phyloP scores from a whole-genome alignment of 805 yeast genomes.

The Yarrowia bubula region DNA sequence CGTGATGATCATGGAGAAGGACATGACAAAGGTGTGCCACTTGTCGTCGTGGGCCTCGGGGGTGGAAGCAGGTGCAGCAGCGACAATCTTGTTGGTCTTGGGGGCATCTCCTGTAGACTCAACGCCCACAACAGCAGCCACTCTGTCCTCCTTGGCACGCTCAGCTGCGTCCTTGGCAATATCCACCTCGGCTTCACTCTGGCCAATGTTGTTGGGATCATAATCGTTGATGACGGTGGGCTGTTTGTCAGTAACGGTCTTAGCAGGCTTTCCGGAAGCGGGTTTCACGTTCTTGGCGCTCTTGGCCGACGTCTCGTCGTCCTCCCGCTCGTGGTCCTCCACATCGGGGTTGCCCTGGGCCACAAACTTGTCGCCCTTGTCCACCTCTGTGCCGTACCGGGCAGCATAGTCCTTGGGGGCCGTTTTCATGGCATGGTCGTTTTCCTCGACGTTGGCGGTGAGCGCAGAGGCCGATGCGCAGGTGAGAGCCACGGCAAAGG shows the following conservation, averaged over 20 bases:
- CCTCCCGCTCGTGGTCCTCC: constrained; percentile 23
- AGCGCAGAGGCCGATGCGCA: constrained; percentile 32
- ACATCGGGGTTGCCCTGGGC: constrained; percentile 29
- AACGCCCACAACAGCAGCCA: constrained; percentile 14
- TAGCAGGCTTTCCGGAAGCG: not conserved
- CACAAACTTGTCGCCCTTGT: constrained; percentile 29
- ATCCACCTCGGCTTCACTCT: constrained; percentile 28
- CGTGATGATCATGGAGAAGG: constrained; percentile 87
- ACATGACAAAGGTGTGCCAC: constrained; percentile 63
- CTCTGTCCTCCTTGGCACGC: constrained; percentile 28
- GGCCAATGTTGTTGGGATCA: constrained; percentile 37
- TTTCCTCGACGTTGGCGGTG: constrained; percentile 32
- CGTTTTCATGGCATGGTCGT: constrained; percentile 38
- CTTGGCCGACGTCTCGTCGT: not conserved
- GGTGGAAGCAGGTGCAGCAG: no score
- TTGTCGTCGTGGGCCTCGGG: constrained; percentile 8
- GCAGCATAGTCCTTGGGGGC: constrained; percentile 40
- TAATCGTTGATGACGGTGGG: constrained; percentile 41
- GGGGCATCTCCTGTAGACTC: not conserved
- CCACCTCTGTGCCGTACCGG: constrained; percentile 30
- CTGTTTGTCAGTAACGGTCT: constrained; percentile 31
- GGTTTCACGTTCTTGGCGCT: constrained; percentile 1
- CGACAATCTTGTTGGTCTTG: no score
- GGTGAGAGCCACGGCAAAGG: not conserved
- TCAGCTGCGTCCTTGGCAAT: constrained; percentile 32